Base-by-base conservation (phyloP, 768 basidiomycete species). In the Plicaturopsis crispa region DNA sequence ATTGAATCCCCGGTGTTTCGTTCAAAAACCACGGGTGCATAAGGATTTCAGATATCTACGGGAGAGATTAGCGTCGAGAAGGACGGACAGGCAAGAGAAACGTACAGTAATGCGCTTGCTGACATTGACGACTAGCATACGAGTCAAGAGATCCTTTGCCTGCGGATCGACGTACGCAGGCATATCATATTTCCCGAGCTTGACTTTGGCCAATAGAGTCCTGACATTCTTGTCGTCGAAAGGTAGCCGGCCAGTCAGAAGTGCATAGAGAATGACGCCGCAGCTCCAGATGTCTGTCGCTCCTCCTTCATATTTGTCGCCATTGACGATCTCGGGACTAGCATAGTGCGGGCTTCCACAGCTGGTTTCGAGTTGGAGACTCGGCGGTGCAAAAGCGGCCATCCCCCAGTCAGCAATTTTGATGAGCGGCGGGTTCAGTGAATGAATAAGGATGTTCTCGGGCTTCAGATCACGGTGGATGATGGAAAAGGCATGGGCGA, bases 381-480 rank as follows among this genome's bases (percentile, higher is more conserved):
- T 75, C 26, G 85, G 86, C 28, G 85, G 84, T 42, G 91, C 88
- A 53, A 96, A 88, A 7, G 93, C 88, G 18, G 94, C 93, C 94
- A 97, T 96, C 16, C 94, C 94, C 79, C 94, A 97, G 61, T 97
- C 94, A 17, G 91, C 93, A 31, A 98, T 86, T 69, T 97, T 98
- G 67, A 98, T 75, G 52, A 90, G 70, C 24, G 83, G 83, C 21
- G 84, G 84, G 24, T 74, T 70, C 39, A 87, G 63, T 31, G 84
- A 82, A 33, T 92, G 84, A 38, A 98, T 84, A 26, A 99, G 70
- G 36, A 98, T 85, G 54, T 97, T 97, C 67, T 98, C 94, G 3
- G 94, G 94, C 59, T 98, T 98, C 50, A 99, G 78, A 60, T 99
- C 94, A 18, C 94, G 87, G 62, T 97, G 94, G 43, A 91, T 90